Base-by-base conservation (phyloP, 75 land plant genomes). In the Sequoiadendron giganteum region DNA sequence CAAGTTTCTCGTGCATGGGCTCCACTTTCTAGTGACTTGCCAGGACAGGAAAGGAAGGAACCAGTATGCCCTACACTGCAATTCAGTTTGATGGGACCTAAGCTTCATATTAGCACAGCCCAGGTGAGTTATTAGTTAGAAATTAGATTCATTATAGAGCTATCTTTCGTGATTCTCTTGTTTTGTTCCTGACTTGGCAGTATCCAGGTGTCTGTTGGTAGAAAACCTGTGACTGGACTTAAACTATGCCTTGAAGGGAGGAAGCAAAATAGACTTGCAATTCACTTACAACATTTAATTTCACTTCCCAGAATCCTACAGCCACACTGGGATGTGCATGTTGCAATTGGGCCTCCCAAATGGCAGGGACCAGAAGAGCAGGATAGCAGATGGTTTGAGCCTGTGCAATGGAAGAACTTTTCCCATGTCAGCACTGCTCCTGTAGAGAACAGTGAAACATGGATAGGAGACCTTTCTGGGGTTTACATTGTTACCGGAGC, bases 401-500 rank as follows among this genome's bases (percentile, higher is more conserved):
- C 93, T 39, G 93, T 92, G 18, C 89, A 89, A 86, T 92, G 93
- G 93, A 92, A 91, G 87, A 90, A 86, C 61, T 92, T 90, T 76
- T 84, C 89, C 9, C 91, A 92, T 86, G 93, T 92, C 80, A 90
- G 93, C 89, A 92, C 91, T 36, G 93, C 93, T 61, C 91, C 93
- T 36, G 89, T 92, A 28, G 93, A 92, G 80, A 87, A 79, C 88
- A 87, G 77, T 39, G 94, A 93, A 52, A 72, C 95, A 49, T 91
- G 89, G 87, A 90, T 93, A 72, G 93, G 91, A 36, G 95, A 94
- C 5, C 70, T 87, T 43, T 90, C 94, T 83, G 94, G 94, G 38
- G 90, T 90, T 15, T 89, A 87, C 88, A 89, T 94, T 56, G 95
- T 94, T 47, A 94, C 95, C 32, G 95, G 95, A 19, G 95, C 95